Evolutionary conservation across 2,329 filamentous ascomycete species (phyloP).

Genomic region (Lecanicillium sp.): DNA sequence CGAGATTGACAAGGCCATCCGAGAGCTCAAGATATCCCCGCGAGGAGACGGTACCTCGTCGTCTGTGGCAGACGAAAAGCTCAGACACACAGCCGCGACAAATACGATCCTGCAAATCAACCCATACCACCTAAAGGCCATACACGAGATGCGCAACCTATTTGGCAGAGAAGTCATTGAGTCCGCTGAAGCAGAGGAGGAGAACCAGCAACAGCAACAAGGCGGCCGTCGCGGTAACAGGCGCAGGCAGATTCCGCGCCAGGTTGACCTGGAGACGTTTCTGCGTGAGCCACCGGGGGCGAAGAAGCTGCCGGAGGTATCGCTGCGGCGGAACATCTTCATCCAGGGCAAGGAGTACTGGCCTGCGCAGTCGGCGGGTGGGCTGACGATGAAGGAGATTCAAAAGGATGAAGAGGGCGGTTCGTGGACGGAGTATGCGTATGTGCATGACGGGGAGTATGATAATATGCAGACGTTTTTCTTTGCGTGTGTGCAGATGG

Average conservation of each 20-base stretch:
- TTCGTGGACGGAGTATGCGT: constrained; percentile 58
- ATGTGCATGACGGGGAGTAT: constrained; percentile 68
- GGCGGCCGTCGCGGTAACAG: constrained; percentile 20
- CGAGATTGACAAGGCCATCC: constrained; percentile 48
- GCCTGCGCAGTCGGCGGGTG: constrained; percentile 71
- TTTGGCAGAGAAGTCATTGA: constrained; percentile 51
- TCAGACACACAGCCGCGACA: constrained; percentile 21
- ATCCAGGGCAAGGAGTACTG: constrained; percentile 82
- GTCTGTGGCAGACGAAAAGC: constrained; percentile 3
- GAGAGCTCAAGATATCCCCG: constrained; percentile 34
- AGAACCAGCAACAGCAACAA: constrained; percentile 29
- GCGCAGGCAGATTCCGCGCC: constrained; percentile 30
- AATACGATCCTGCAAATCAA: constrained; percentile 38
- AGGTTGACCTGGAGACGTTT: constrained; percentile 50
- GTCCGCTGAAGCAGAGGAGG: constrained; percentile 41
- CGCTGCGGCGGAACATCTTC: constrained; percentile 71
- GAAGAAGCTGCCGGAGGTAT: constrained; percentile 60
- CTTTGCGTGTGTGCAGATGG: constrained; percentile 70
- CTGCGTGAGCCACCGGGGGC: constrained; percentile 44
- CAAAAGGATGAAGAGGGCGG: constrained; percentile 39
- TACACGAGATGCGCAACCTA: constrained; percentile 76
- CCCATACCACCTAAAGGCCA: constrained; percentile 68
- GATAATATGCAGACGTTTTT: constrained; percentile 69
- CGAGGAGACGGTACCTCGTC: constrained; percentile 4
- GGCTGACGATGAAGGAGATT: constrained; percentile 68